phyloP scores from a whole-genome alignment of 768 basidiomycete genomes.

The Podaxis sp. region DNA sequence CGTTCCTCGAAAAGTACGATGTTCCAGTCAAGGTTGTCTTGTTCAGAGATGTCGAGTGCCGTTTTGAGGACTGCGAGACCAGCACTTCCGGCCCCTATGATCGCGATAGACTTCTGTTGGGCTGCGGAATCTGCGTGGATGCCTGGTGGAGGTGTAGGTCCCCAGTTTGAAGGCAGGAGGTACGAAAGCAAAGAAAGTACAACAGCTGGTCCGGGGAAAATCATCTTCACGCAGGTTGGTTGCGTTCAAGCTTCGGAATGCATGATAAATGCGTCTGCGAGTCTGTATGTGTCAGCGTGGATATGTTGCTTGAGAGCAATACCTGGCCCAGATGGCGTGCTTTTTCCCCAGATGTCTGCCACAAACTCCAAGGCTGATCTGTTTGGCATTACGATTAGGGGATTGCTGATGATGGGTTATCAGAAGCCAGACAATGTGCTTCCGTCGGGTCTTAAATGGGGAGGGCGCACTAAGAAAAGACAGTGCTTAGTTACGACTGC shows the following conservation, averaged over 20 bases:
- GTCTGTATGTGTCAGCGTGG: background rate
- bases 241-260: background rate
- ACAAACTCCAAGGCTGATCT: background rate
- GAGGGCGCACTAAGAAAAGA: no score
- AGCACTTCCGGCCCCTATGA: conserved; percentile 58
- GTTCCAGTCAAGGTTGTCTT: conserved; percentile 38
- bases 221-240: background rate
- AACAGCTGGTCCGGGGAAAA: background rate
- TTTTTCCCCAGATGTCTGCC: conserved; percentile 6
- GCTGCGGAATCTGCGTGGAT: background rate
- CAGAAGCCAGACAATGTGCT: background rate
- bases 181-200: background rate
- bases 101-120: conserved; percentile 47
- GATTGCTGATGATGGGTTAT: background rate
- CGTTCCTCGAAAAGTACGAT: conserved; percentile 56
- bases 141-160: background rate
- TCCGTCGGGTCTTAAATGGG: no score
- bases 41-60: conserved; percentile 45
- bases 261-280: background rate
- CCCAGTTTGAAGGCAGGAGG: background rate
- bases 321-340: conserved; percentile 24
- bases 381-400: background rate
- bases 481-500: no score
- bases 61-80: conserved; percentile 55
- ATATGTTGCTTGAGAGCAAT: conserved; percentile 15